Percentiles rank a stretch among this genome's conserved stretches.
These are phyloP conservation scores for Oryza nivara DNA, from an alignment of 176 grass and related monocot genomes.

Conservation along the genomic window DNA sequence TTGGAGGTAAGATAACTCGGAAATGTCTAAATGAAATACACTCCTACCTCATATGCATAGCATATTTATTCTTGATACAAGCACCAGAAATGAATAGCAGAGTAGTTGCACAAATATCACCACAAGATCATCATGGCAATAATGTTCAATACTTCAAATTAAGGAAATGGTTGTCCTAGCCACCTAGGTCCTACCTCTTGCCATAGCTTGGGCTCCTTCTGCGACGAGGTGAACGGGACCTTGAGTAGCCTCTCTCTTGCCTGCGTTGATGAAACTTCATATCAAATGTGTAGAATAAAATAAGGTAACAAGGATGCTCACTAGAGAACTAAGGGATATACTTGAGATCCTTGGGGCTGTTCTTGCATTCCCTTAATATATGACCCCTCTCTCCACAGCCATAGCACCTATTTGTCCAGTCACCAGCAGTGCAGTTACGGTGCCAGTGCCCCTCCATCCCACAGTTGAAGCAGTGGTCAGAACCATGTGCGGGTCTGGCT, in stretches of 20 bases:
- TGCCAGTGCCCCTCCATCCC: constrained; percentile 86
- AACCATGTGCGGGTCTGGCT: constrained; percentile 60
- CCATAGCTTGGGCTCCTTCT: constrained; percentile 51
- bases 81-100: neutral
- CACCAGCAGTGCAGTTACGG: constrained; percentile 79
- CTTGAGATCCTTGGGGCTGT: constrained; percentile 70
- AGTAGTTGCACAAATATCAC: neutral
- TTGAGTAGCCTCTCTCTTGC: constrained; percentile 54
- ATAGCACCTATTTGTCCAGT: constrained; percentile 89
- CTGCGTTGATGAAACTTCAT: constrained; percentile 37
- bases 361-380: constrained; percentile 73
- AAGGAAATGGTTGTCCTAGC: constrained; percentile 20
- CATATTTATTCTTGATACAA: constrained; percentile 4
- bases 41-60: neutral
- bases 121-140: constrained; percentile 13
- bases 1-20: neutral
- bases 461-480: constrained; percentile 87
- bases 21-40: neutral
- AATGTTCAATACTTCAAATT: neutral
- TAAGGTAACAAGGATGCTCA: neutral
- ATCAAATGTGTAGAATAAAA: constrained; percentile 24
- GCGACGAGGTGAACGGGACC: constrained; percentile 58
- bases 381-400: constrained; percentile 85
- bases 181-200: constrained; percentile 57
- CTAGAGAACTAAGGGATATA: constrained; percentile 41